These are phyloP conservation scores for Leishmania arabica DNA, from an alignment of 208 protist genomes.

Conservation along the genomic window DNA sequence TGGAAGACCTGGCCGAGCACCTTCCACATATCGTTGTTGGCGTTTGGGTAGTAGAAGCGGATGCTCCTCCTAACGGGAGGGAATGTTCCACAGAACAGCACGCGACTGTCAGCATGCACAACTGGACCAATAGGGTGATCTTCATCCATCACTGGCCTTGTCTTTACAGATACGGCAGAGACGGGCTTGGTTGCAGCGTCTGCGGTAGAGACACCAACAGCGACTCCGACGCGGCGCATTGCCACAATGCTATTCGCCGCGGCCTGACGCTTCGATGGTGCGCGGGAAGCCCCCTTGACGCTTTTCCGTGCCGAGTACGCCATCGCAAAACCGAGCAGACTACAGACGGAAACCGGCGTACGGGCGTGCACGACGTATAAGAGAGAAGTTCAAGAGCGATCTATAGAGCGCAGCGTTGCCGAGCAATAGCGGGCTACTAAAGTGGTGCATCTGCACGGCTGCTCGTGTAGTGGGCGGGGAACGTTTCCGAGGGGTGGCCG, in stretches of 20 bases:
- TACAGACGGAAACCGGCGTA: neutral
- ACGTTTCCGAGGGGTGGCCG: neutral
- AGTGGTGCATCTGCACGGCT: too few species aligned
- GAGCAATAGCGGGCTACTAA: neutral
- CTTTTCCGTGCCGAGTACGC: neutral
- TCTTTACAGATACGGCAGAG: neutral
- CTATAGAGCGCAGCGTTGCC: neutral
- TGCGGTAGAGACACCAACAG: neutral
- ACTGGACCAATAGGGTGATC: conserved; percentile 25
- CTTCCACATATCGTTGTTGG: conserved; percentile 44
- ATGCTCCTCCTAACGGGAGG: conserved; percentile 27
- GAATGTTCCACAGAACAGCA: conserved; percentile 43
- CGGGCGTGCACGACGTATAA: neutral
- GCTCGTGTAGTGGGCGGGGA: too few species aligned
- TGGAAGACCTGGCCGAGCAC: conserved; percentile 35
- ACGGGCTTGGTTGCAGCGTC: neutral
- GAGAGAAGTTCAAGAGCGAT: neutral
- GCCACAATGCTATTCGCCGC: neutral
- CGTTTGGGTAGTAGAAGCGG: conserved; percentile 41
- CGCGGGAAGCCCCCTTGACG: neutral
- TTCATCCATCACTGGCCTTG: conserved; percentile 11
- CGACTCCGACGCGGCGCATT: neutral
- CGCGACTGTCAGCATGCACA: conserved; percentile 19
- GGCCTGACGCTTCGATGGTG: neutral
- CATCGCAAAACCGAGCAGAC: neutral